Conservation (phyloP, 2,329 filamentous ascomycete genomes). For the Scopulariopsis brevicaulis region DNA sequence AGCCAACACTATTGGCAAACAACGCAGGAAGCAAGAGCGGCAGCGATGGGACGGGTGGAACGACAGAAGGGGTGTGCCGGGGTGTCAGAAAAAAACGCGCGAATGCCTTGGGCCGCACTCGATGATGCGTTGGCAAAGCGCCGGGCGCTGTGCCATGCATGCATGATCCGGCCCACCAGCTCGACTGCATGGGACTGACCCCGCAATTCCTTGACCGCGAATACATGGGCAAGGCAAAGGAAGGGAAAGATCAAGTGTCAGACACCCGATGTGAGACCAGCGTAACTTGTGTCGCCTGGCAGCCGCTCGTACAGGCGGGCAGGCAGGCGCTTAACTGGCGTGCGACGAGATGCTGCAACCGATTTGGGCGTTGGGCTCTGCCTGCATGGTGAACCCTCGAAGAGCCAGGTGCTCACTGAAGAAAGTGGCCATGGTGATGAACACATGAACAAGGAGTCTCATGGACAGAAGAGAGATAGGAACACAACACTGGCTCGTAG, state of each 20-base stretch:
- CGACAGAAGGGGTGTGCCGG: neutral
- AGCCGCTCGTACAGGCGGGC: neutral
- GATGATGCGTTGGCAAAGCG: slow-evolving; percentile 4
- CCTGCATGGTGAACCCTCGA: neutral
- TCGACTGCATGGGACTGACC: neutral
- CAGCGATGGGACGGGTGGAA: neutral
- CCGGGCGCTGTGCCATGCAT: neutral
- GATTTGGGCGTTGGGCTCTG: neutral
- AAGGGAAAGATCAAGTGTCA: neutral
- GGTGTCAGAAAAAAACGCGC: neutral
- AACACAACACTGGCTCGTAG: neutral
- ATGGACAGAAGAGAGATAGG: neutral
- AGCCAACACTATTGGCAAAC: neutral
- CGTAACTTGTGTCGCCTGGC: neutral
- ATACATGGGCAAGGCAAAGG: neutral
- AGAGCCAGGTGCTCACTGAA: neutral
- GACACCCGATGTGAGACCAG: neutral
- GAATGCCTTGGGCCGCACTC: slow-evolving; percentile 3
- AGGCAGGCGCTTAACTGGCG: neutral
- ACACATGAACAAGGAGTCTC: neutral
- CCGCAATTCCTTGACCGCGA: neutral
- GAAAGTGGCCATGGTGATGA: neutral
- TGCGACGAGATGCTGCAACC: neutral
- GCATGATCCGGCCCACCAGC: slow-evolving; percentile 5
- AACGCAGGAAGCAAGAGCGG: neutral